Conservation (phyloP, 768 basidiomycete species). For the Leccinum variicolor region DNA sequence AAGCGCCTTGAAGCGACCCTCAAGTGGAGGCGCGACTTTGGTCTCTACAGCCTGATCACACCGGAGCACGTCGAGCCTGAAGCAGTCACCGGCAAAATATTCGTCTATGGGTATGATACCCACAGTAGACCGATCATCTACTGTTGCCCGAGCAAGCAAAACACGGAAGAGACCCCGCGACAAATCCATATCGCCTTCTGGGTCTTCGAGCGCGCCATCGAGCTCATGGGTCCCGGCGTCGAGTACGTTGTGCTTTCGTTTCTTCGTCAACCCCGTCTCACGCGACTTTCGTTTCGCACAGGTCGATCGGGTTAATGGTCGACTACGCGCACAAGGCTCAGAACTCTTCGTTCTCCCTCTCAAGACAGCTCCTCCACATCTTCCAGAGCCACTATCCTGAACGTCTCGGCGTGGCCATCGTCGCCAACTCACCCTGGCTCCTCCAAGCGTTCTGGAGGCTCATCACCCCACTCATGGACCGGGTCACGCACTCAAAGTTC, state of each 20-base stretch:
- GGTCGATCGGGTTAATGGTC: conserved; percentile 67
- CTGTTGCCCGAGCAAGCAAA: conserved; percentile 68
- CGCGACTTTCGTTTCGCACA: conserved; percentile 21
- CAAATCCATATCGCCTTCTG: conserved; percentile 77
- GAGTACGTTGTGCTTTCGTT: conserved; percentile 50
- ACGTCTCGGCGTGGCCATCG: conserved; percentile 69
- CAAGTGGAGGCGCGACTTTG: conserved; percentile 78
- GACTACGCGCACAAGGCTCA: conserved; percentile 76
- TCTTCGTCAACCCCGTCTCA: background rate
- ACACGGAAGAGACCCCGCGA: conserved; percentile 63
- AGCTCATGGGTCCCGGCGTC: conserved; percentile 78
- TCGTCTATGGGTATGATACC: conserved; percentile 76
- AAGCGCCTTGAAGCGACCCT: conserved; percentile 68
- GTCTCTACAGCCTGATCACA: conserved; percentile 62
- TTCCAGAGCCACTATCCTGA: conserved; percentile 86
- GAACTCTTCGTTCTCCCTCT: conserved; percentile 39
- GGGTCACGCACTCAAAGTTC: conserved; percentile 71
- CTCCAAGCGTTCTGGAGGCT: conserved; percentile 73
- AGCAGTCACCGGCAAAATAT: conserved; percentile 78
- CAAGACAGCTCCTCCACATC: conserved; percentile 51
- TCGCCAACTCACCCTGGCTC: conserved; percentile 77
- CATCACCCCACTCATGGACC: conserved; percentile 80
- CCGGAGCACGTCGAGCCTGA: conserved; percentile 70
- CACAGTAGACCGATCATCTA: conserved; percentile 65
- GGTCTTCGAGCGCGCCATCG: conserved; percentile 72